Evolutionary conservation across 1,284 basidiomycete genomes (phyloP), one percentile per base, ranked within the genome.

Genomic region (Tylopilus microsporus): DNA sequence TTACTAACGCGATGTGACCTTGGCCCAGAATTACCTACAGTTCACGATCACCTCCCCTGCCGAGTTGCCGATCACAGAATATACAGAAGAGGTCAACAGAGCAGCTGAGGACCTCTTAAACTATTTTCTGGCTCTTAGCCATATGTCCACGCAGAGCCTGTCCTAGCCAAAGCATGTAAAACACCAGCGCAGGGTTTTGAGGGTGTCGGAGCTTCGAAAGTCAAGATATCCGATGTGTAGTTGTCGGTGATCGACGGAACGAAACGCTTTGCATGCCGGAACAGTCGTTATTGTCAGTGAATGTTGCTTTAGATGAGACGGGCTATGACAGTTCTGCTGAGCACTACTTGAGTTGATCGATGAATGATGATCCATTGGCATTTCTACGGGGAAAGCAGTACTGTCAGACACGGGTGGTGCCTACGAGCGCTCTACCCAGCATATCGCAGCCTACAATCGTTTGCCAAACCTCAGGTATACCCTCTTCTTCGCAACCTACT

Each of bases 41-140:
- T 93, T 85, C 68, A 92, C 91, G 36, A 77, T 94, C 65, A 92
- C 91, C 0, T 91, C 88, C 21, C 78, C 87, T 48, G 84, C 75
- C 54, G 85, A 87, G 66, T 86, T 89, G 82, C 89, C 87, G 12
- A 91, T 91, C 68, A 76, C 76, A 15, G 73, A 78, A 68, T 91
- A 92, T 64, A 76, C 80, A 46, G 69, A 79, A 55, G 87, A 90
- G 70, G 84, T 92, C 57, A 76, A 75, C 61, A 80, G 74, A 58
- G 88, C 89, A 0, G 84, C 88, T 3, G 72, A 80, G 39, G 90
- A 92, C 65, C 49, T 92, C 52, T 84, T 84, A 71, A 72, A 9
- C 68, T 89, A 39, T 81, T 85, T 10, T 48, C 64, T 16, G 30
- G 25, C 34, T 53, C 59, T 19, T 37, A 37, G 36, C 11, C 10